Conservation (phyloP, 805 yeast species). For the Suhomyces xylopsoci region DNA sequence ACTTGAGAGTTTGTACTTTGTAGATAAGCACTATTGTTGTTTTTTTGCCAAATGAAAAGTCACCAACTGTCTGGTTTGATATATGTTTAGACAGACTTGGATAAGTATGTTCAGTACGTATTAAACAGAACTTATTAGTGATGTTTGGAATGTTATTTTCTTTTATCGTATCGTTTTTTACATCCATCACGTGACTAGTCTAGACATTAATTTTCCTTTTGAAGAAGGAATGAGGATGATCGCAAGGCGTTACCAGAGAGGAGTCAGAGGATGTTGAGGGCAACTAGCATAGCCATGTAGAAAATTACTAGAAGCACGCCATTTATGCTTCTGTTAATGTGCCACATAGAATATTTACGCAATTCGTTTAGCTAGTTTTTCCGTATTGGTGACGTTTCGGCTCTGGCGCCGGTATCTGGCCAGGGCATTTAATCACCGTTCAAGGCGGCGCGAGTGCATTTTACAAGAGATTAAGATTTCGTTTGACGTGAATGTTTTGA, state of each 20-base stretch:
- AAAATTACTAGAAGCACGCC: background rate
- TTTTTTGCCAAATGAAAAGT: background rate
- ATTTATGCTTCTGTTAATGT: background rate
- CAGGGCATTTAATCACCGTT: background rate
- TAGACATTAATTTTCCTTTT: background rate
- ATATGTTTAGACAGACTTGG: background rate
- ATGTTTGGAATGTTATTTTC: background rate
- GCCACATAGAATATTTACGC: background rate
- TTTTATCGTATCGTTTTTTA: conserved; percentile 1
- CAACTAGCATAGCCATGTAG: background rate
- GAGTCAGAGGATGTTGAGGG: background rate
- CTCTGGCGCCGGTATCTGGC: background rate
- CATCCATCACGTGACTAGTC: background rate
- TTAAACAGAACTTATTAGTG: background rate
- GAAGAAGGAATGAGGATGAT: background rate
- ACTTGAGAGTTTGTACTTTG: background rate
- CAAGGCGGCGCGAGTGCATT: background rate
- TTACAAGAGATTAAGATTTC: background rate
- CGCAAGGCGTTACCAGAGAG: background rate
- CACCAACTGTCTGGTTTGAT: background rate
- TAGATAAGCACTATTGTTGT: background rate
- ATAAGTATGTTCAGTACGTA: background rate
- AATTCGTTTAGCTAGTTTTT: background rate
- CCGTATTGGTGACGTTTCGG: background rate
- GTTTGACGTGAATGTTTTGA: background rate